A percentile compares a stretch with the other conserved stretches of the same genome.
Conservation (phyloP, 441 rosid genomes). For the Aleurites moluccanus region DNA sequence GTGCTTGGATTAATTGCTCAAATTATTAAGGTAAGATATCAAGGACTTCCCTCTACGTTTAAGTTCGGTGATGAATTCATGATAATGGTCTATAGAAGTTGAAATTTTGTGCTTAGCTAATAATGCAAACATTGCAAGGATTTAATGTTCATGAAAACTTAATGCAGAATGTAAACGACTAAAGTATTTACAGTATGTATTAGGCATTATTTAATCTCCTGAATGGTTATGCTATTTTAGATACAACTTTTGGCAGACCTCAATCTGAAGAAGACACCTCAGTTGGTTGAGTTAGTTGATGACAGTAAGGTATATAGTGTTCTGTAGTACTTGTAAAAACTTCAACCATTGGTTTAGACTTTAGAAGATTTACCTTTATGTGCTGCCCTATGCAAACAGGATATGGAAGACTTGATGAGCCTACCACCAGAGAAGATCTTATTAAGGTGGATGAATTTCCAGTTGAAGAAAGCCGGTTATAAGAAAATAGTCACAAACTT, state of each 20-base stretch:
- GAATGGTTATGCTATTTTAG: constrained; percentile 39
- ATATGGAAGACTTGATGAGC: constrained; percentile 94
- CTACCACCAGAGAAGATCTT: constrained; percentile 96
- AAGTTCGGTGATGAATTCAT: not conserved
- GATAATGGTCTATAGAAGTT: not conserved
- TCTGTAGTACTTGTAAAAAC: not conserved
- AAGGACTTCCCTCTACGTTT: not conserved
- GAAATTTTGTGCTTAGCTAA: not conserved
- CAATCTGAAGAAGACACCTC: constrained; percentile 93
- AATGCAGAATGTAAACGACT: not conserved
- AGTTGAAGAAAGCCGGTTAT: constrained; percentile 75
- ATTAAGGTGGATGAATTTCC: constrained; percentile 97
- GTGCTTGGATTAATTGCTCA: constrained; percentile 95
- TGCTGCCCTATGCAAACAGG: constrained; percentile 46
- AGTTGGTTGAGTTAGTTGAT: constrained; percentile 82
- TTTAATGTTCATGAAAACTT: not conserved
- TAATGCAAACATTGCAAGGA: not conserved
- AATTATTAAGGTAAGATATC: constrained; percentile 72
- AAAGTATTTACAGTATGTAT: too few species aligned
- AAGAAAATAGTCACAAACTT: constrained; percentile 81
- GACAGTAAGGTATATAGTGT: constrained; percentile 64
- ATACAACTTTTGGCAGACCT: constrained; percentile 97
- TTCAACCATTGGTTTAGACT: constrained; percentile 4
- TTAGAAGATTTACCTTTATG: not conserved
- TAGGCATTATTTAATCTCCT: constrained; percentile 25